Evolutionary conservation across 768 basidiomycete species (phyloP), one percentile per base, ranked within the genome.

Genomic region (Amanita jacksonii): DNA sequence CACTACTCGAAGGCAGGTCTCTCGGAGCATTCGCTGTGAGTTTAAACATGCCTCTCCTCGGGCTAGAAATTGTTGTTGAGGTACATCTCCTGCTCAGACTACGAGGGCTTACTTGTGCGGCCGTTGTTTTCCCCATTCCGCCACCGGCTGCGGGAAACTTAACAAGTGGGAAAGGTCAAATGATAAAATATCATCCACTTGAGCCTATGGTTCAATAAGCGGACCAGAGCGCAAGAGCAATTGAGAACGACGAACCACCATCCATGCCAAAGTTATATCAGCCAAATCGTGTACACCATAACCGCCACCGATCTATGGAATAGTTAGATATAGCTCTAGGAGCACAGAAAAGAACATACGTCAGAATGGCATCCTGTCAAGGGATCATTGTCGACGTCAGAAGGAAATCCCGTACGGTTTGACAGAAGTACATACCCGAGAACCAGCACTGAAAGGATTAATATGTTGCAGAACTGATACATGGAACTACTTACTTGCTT

Each of bases 361-460:
- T 74, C 71, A 25, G 65, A 61, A 52, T 73, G 69, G 36, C 53
- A 60, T 24, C 64, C 63, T 67, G 10, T 18, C 45, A 24, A 34
- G 32, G 9, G n/a, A n/a, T n/a, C n/a, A n/a, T n/a, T n/a, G n/a
- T n/a, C n/a, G n/a, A n/a, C n/a, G n/a, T n/a, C n/a, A n/a, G n/a
- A n/a, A n/a, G n/a, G n/a, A n/a, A n/a, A n/a, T n/a, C n/a, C n/a
- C n/a, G n/a, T n/a, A n/a, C n/a, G n/a, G n/a, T n/a, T n/a, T n/a
- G n/a, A n/a, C n/a, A n/a, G n/a, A n/a, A n/a, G n/a, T n/a, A n/a
- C n/a, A n/a, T 54, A 75, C 82, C 83, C 42, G 72, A 60, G 54
- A 86, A 86, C 83, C 84, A 86, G 51, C 77, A 81, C 78, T 82
- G 47, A n/a, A 34, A 19, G 6, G 39, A 23, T 6, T n/a, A n/a